These are phyloP conservation scores for Cardiospermum halicacabum DNA, from an alignment of 345 rosid genomes.

Conservation along the genomic window DNA sequence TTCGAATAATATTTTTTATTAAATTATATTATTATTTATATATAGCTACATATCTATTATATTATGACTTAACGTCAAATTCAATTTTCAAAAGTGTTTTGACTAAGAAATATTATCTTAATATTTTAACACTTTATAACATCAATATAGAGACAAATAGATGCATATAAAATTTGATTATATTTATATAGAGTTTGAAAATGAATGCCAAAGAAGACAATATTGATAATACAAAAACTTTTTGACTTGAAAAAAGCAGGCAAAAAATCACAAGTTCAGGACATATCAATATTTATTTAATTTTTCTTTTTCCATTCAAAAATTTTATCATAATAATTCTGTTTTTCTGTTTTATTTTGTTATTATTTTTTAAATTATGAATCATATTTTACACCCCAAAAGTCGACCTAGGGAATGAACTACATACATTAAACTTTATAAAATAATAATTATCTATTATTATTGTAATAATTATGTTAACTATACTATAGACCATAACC, in stretches of 20 bases:
- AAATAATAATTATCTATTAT: not conserved
- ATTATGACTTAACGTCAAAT: too few species aligned
- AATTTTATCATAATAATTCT: not conserved
- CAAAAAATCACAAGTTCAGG: not conserved
- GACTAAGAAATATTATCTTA: not conserved
- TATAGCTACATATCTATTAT: not conserved
- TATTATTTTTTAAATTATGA: too few species aligned
- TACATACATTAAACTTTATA: not conserved
- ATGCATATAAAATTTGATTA: too few species aligned
- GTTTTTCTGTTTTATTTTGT: not conserved
- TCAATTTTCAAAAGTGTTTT: too few species aligned
- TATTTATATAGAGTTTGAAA: not conserved
- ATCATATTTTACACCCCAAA: not conserved
- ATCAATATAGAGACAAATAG: too few species aligned
- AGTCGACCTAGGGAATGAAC: slow-evolving; percentile 20
- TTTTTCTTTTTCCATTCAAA: not conserved
- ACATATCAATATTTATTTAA: slow-evolving; percentile 1
- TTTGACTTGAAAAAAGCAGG: slow-evolving; percentile 23
- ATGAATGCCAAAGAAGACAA: not conserved
- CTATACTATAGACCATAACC: not conserved
- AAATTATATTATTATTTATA: too few species aligned
- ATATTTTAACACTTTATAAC: not conserved
- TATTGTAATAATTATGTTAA: not conserved
- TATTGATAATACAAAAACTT: slow-evolving; percentile 10
- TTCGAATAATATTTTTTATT: too few species aligned